A percentile compares a stretch with the other conserved stretches of the same genome.
phyloP scores from a whole-genome alignment of 192 early-diverging fungal genomes.

The Linnemannia zychae region DNA sequence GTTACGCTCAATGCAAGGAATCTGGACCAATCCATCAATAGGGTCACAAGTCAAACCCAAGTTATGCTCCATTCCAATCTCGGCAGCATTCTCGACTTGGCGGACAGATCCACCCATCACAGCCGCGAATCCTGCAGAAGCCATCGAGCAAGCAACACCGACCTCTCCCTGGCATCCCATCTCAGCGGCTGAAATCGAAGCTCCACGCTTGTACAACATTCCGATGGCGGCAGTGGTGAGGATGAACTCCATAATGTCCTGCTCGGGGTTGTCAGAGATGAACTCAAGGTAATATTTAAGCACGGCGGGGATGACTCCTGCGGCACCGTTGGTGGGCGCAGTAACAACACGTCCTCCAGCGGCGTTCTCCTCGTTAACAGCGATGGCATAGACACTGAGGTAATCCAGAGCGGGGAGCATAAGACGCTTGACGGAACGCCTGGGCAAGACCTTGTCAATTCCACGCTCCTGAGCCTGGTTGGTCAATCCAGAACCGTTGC shows the following conservation, averaged over 20 bases:
- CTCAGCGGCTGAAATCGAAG: constrained; percentile 94
- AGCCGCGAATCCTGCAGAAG: constrained; percentile 93
- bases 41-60: constrained; percentile 91
- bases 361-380: constrained; percentile 95
- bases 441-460: constrained; percentile 59
- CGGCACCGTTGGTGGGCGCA: constrained; percentile 96
- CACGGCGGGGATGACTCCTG: constrained; percentile 94
- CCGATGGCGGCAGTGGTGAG: constrained; percentile 95
- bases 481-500: constrained; percentile 15
- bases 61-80: constrained; percentile 96
- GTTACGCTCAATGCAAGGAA: constrained; percentile 97
- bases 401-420: constrained; percentile 91
- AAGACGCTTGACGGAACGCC: constrained; percentile 64
- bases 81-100: constrained; percentile 96
- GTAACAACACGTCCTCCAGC: constrained; percentile 89
- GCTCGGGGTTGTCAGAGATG: constrained; percentile 85
- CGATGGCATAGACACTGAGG: constrained; percentile 93
- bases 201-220: constrained; percentile 97
- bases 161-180: constrained; percentile 99
- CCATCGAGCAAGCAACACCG: constrained; percentile 98
- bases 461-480: constrained; percentile 26
- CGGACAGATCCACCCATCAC: constrained; percentile 93
- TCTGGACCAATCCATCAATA: constrained; percentile 92
- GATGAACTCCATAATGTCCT: constrained; percentile 92
- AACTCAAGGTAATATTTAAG: constrained; percentile 98